A percentile compares a stretch with the other conserved stretches of the same genome.
These are phyloP conservation scores for Melastoma malabathricum DNA, from an alignment of 345 rosid species.

Conservation along the genomic window DNA sequence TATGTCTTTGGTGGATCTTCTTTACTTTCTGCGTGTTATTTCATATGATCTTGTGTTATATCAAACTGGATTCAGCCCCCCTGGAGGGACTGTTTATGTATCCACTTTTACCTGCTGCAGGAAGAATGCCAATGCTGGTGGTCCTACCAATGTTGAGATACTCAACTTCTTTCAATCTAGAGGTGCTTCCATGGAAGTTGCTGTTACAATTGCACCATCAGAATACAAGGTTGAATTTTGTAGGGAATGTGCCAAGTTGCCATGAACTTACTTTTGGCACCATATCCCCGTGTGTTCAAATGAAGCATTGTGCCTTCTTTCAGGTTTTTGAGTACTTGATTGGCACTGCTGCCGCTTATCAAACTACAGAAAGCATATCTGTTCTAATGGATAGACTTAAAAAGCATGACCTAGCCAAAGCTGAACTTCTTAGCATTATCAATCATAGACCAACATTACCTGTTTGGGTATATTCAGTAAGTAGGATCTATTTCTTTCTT, in stretches of 20 bases:
- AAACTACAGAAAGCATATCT: slow-evolving; percentile 39
- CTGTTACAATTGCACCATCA: slow-evolving; percentile 46
- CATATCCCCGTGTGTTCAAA: no score
- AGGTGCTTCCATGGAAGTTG: slow-evolving; percentile 67
- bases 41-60: no score
- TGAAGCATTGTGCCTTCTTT: slow-evolving; percentile 3
- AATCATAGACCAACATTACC: slow-evolving; percentile 39
- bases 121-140: slow-evolving; percentile 54
- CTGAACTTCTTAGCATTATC: slow-evolving; percentile 66
- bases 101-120: slow-evolving; percentile 24
- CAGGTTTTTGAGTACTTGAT: slow-evolving; percentile 67
- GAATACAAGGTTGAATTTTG: slow-evolving; percentile 43
- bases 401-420: slow-evolving; percentile 52
- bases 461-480: slow-evolving; percentile 50
- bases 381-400: slow-evolving; percentile 41
- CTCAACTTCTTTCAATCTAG: slow-evolving; percentile 49
- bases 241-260: neutral
- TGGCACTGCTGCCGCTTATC: slow-evolving; percentile 43
- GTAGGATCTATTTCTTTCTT: slow-evolving; percentile 1
- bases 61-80: no score
- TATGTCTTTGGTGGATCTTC: no score
- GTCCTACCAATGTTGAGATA: slow-evolving; percentile 63
- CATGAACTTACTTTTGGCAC: neutral
- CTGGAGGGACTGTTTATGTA: neutral
- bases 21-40: no score